phyloP scores from a whole-genome alignment of 805 yeast species.

The Sungouiozyma intestinalis region DNA sequence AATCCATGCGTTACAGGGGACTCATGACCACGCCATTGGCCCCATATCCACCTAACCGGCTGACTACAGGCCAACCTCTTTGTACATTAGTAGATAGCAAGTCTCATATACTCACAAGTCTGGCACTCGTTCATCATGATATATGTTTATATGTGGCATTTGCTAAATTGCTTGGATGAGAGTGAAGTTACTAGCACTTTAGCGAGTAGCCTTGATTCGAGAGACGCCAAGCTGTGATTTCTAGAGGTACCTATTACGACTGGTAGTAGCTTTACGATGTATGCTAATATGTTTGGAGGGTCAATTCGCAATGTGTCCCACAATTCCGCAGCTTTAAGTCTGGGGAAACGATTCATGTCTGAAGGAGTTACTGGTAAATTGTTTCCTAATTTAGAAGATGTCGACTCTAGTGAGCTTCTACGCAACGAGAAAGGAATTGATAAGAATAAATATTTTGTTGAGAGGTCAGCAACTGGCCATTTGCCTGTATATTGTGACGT shows the following conservation, averaged over 20 bases:
- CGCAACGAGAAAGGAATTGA: slow-evolving; percentile 14
- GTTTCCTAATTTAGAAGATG: slow-evolving; percentile 26
- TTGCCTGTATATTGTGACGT: slow-evolving; percentile 73
- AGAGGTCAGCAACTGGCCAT: slow-evolving; percentile 51
- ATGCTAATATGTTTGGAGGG: background rate
- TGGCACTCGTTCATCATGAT: background rate
- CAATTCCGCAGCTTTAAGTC: background rate
- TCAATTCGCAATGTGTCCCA: background rate
- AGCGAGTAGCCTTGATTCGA: too few species aligned
- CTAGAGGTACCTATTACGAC: too few species aligned
- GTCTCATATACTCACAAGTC: background rate
- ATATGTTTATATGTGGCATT: too few species aligned
- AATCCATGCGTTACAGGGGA: too few species aligned
- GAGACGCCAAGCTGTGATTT: too few species aligned
- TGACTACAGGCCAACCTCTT: too few species aligned
- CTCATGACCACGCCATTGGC: too few species aligned
- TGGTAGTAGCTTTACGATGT: too few species aligned
- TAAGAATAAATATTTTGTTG: slow-evolving; percentile 26
- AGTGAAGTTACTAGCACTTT: too few species aligned
- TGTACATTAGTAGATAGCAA: background rate
- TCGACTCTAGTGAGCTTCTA: slow-evolving; percentile 24
- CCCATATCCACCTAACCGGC: too few species aligned
- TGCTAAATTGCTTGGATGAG: too few species aligned
- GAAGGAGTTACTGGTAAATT: background rate
- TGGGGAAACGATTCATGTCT: slow-evolving; percentile 1